A percentile compares a stretch with the other conserved stretches of the same genome.
phyloP scores from a whole-genome alignment of 176 grass and related monocot genomes.

The Musa troglodytarum region DNA sequence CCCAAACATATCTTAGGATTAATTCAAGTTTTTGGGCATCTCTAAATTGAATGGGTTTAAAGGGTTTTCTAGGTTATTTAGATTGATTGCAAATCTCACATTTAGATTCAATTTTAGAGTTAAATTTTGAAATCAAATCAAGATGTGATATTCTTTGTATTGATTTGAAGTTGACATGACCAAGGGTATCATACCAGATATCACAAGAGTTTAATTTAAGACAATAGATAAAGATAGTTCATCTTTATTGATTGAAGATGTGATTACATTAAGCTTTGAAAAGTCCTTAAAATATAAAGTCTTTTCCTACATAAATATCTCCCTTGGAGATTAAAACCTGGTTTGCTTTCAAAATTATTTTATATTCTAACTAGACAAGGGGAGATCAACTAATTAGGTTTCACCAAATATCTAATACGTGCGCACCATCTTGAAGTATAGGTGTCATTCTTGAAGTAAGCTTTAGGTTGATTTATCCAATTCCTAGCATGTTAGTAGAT shows the following conservation, averaged over 20 bases:
- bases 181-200: neutral
- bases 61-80: neutral
- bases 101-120: neutral
- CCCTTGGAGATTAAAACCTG: neutral
- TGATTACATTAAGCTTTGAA: neutral
- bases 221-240: neutral
- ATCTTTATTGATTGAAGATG: neutral
- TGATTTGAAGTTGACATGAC: neutral
- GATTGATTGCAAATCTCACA: neutral
- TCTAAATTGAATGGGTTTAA: neutral
- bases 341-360: neutral
- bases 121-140: neutral
- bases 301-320: neutral
- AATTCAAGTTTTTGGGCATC: neutral
- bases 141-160: neutral
- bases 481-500: neutral
- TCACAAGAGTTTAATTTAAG: neutral
- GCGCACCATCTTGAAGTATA: neutral
- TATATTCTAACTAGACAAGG: neutral
- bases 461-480: neutral
- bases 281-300: neutral
- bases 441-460: slow-evolving; percentile 3
- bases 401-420: neutral
- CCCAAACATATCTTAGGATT: neutral
- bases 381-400: neutral